Conservation (phyloP, 768 basidiomycete species). For the Crepidotus variabilis region DNA sequence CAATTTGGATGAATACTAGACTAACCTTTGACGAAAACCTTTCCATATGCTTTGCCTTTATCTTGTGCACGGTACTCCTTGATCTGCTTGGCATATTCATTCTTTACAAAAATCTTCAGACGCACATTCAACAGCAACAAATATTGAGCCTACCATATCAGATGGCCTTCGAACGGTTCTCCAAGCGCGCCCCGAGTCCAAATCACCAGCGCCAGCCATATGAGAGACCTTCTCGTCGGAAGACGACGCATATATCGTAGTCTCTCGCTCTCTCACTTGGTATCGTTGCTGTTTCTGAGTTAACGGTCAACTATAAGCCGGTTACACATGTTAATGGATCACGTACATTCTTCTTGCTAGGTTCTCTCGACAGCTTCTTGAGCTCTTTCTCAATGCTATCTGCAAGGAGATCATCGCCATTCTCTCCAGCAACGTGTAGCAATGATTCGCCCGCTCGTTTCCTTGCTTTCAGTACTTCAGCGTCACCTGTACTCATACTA, state of each 20-base stretch:
- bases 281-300: constrained; percentile 54
- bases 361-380: constrained; percentile 51
- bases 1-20: constrained; percentile 1
- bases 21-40: constrained; percentile 91
- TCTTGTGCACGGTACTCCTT: constrained; percentile 75
- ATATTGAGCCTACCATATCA: constrained; percentile 70
- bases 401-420: constrained; percentile 47
- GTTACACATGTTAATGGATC: not conserved
- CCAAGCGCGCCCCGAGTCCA: constrained; percentile 84
- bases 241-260: constrained; percentile 78
- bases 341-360: constrained; percentile 39
- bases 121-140: constrained; percentile 5
- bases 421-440: constrained; percentile 34
- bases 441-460: constrained; percentile 31
- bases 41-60: constrained; percentile 82
- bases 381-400: constrained; percentile 76
- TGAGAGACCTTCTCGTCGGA: constrained; percentile 76
- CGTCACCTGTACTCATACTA: constrained; percentile 80
- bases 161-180: constrained; percentile 83
- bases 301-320: constrained; percentile 2
- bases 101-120: constrained; percentile 40
- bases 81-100: constrained; percentile 92
- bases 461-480: constrained; percentile 36
- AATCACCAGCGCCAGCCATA: constrained; percentile 71
- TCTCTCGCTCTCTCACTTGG: constrained; percentile 72